These are phyloP conservation scores for Sphaerostilbella broomeana DNA, from an alignment of 2,329 filamentous ascomycete genomes.

Conservation along the genomic window DNA sequence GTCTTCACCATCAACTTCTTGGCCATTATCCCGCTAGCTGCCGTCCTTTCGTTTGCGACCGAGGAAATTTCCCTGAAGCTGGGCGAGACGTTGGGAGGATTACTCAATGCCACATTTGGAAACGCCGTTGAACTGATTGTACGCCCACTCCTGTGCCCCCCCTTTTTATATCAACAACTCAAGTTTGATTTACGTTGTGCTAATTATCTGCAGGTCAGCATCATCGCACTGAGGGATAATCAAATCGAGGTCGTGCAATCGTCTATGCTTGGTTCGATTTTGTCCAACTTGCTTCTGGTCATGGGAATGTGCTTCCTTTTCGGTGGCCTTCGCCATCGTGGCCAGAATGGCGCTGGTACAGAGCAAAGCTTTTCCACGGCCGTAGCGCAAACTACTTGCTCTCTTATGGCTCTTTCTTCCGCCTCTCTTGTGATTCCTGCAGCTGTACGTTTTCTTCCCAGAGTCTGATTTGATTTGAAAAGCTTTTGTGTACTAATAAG, in stretches of 20 bases:
- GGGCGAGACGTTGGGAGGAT: slow-evolving; percentile 66
- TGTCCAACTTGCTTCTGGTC: slow-evolving; percentile 88
- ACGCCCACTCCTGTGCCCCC: slow-evolving; percentile 19
- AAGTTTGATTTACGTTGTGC: not conserved
- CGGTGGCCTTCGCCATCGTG: slow-evolving; percentile 59
- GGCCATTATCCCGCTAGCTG: slow-evolving; percentile 69
- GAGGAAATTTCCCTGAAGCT: slow-evolving; percentile 68
- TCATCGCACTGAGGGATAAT: slow-evolving; percentile 76
- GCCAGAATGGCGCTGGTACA: slow-evolving; percentile 47
- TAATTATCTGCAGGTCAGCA: slow-evolving; percentile 62
- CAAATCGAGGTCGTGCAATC: slow-evolving; percentile 97
- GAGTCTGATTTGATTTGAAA: no score
- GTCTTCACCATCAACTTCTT: slow-evolving; percentile 76
- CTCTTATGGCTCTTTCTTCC: slow-evolving; percentile 67
- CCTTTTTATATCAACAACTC: not conserved
- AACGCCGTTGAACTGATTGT: slow-evolving; percentile 77
- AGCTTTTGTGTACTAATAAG: no score
- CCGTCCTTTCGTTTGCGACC: slow-evolving; percentile 68
- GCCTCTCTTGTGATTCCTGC: slow-evolving; percentile 75
- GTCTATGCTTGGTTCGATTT: slow-evolving; percentile 91
- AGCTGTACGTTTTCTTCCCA: slow-evolving; percentile 41
- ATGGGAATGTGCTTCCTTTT: slow-evolving; percentile 75
- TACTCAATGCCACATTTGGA: slow-evolving; percentile 71
- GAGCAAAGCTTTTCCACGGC: slow-evolving; percentile 71
- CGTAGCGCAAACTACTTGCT: slow-evolving; percentile 70